Evolutionary conservation across 1,284 basidiomycete species (phyloP).

Genomic region (Tranzscheliella williamsii): DNA sequence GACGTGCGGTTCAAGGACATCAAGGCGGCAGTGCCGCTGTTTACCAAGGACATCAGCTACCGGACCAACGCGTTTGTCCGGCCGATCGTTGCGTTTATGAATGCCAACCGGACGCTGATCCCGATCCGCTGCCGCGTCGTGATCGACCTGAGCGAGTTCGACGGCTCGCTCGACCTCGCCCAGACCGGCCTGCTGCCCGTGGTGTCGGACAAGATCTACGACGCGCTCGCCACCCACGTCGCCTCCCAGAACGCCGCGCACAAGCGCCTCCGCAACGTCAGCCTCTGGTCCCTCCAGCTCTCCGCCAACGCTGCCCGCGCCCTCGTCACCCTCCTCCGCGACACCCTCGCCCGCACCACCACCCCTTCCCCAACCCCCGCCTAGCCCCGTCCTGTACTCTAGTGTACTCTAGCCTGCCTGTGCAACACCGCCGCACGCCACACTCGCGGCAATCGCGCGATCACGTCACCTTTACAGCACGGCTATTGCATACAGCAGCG

Average conservation of each 20-base stretch:
- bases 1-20: constrained; percentile 93
- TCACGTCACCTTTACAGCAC: too few relatives aligned
- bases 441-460: too few relatives aligned
- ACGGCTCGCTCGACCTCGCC: constrained; percentile 57
- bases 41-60: constrained; percentile 70
- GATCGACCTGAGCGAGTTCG: constrained; percentile 59
- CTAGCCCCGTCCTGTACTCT: too few relatives aligned
- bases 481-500: too few relatives aligned
- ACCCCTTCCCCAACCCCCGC: too few relatives aligned
- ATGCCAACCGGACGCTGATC: constrained; percentile 57
- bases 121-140: constrained; percentile 57
- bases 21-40: constrained; percentile 84
- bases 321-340: constrained; percentile 31
- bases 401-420: too few relatives aligned
- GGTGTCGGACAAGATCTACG: constrained; percentile 57
- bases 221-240: constrained; percentile 58
- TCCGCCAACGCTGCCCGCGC: constrained; percentile 34
- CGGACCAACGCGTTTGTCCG: constrained; percentile 91
- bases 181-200: constrained; percentile 58
- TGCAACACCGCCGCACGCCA: too few relatives aligned
- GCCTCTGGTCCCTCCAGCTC: constrained; percentile 51
- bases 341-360: constrained; percentile 2
- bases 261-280: constrained; percentile 53
- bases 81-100: constrained; percentile 95
- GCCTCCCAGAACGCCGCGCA: constrained; percentile 50